Evolutionary conservation across 2,329 filamentous ascomycete species (phyloP), one percentile per base, ranked within the genome.

Genomic region (Alternaria burnsii): DNA sequence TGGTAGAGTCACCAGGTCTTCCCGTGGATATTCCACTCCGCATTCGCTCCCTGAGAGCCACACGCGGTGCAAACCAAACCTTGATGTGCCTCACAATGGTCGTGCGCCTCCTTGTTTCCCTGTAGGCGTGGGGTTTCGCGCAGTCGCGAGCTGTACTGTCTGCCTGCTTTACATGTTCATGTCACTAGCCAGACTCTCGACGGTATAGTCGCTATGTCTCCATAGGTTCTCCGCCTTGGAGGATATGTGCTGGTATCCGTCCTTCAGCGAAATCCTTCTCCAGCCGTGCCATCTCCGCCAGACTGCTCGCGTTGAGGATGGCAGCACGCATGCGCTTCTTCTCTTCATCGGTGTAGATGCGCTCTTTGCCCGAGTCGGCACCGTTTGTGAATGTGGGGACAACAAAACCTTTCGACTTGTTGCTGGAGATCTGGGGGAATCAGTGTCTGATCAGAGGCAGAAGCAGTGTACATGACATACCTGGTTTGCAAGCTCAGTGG

Each of bases 181-280:
- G 18, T 11, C 22, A 41, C 30, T n/a, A 18, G 52, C 26, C 26
- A 28, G 5, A 10, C 10, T 43, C 7, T 30, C n/a, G 7, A 20
- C 7, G 5, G 5, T 32, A n/a, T 7, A 42, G 24, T 26, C 4
- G 4, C 52, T 67, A 77, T 24, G 66, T 71, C 57, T 76, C 72
- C 73, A 73, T 76, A 3, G 70, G 41, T 9, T 74, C 72, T 24
- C 61, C 69, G 6, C 68, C 70, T 38, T 72, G 68, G 22, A 76
- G 59, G 28, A 77, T 63, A 30, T 75, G 60, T 20, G 71, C 70
- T 3, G 94, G 94, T 78, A 98, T 85, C 73, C 91, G 85, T 2
- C 95, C 95, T 78, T 98, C 94, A 64, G 92, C 91, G 67, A 98
- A 81, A 79, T 95, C 92, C 83, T 94, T 97, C 83, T 99, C 95